Evolutionary conservation across 2,329 filamentous ascomycete species (phyloP), one percentile per base, ranked within the genome.

Genomic region (Teratosphaeria gauchensis): DNA sequence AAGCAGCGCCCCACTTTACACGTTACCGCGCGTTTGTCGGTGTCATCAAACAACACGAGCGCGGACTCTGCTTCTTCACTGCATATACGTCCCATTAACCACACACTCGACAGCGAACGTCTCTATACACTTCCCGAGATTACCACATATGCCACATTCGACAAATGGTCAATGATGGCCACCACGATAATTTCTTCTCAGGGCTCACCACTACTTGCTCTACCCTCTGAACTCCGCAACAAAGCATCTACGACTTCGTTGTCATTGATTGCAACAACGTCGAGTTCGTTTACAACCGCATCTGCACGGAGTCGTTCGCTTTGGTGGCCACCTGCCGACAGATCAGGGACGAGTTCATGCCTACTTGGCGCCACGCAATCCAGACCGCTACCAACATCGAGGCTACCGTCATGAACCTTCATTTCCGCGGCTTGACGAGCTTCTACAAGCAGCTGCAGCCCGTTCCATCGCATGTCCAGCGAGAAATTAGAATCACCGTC

Each of bases 161-260:
- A n/a, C n/a, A n/a, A n/a, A n/a, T n/a, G n/a, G n/a, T n/a, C n/a
- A n/a, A n/a, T n/a, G n/a, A n/a, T n/a, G n/a, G n/a, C n/a, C n/a
- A n/a, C n/a, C n/a, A n/a, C n/a, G n/a, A n/a, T n/a, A n/a, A n/a
- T n/a, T n/a, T n/a, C n/a, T n/a, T n/a, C n/a, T n/a, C n/a, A n/a
- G n/a, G n/a, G n/a, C n/a, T n/a, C n/a, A n/a, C n/a, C n/a, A n/a
- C n/a, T n/a, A 6, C 35, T 58, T 2, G 19, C 31, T 2, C 56
- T 61, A 1, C 56, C 59, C 1, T 53, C 32, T 2, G 59, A 61
- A 46, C 56, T 59, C 2, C 31, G 55, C 3, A 61, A 57, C 51
- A 33, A n/a, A n/a, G 38, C 28, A 59, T 59, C 54, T 59, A 55
- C 55, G 57, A 59, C 11, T 19, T 46, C 11, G 38, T 46, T 6